phyloP scores from a whole-genome alignment of 805 yeast species.

The Candida bentonensis region DNA sequence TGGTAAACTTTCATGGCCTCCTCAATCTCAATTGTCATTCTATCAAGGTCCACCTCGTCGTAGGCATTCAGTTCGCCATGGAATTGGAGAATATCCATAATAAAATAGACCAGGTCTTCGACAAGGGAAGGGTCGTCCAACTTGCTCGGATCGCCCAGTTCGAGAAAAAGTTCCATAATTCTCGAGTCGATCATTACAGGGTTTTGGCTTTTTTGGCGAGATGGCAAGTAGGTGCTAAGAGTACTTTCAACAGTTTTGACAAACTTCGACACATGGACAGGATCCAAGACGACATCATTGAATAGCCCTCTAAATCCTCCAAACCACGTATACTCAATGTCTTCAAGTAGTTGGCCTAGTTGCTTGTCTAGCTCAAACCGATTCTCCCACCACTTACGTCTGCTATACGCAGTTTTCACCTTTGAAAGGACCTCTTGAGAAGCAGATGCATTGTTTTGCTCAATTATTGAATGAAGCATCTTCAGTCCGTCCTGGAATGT shows the following conservation, averaged over 20 bases:
- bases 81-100: conserved; percentile 43
- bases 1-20: conserved; percentile 28
- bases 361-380: conserved; percentile 48
- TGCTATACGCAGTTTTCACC: conserved; percentile 42
- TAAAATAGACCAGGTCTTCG: conserved; percentile 51
- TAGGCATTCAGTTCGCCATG: conserved; percentile 54
- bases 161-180: conserved; percentile 37
- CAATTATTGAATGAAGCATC: conserved; percentile 39
- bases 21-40: conserved; percentile 38
- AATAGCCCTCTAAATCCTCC: conserved; percentile 66
- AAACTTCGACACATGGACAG: conserved; percentile 21
- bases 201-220: conserved; percentile 24
- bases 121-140: conserved; percentile 26
- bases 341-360: conserved; percentile 37
- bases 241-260: conserved; percentile 25
- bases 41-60: conserved; percentile 50
- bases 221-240: conserved; percentile 34
- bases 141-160: conserved; percentile 27
- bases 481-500: conserved; percentile 32
- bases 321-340: conserved; percentile 55
- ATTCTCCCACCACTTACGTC: conserved; percentile 66
- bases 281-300: conserved; percentile 20
- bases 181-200: conserved; percentile 26
- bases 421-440: conserved; percentile 35
- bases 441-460: conserved; percentile 48